Evolutionary conservation across 225 moss, liverwort and hornwort species (phyloP).

Genomic region (Marchantia paleacea): DNA sequence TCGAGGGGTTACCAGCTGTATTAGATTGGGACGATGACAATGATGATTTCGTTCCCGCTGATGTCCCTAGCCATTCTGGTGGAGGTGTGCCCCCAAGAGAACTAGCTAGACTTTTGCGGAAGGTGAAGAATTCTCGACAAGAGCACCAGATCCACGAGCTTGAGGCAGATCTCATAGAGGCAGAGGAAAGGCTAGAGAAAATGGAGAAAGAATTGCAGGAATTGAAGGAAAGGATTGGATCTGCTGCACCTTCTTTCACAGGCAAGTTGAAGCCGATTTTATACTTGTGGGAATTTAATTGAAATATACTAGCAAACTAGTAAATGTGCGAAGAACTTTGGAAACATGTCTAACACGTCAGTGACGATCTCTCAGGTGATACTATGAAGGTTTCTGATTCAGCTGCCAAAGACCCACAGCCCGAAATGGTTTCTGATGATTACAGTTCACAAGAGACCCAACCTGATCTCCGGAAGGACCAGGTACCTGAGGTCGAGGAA

Average conservation of each 20-base stretch:
- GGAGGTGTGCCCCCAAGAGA: slow-evolving; percentile 54
- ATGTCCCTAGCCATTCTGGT: slow-evolving; percentile 27
- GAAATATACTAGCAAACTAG: neutral
- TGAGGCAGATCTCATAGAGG: slow-evolving; percentile 52
- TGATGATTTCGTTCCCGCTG: slow-evolving; percentile 50
- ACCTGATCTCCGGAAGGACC: slow-evolving; percentile 8
- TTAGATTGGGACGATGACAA: slow-evolving; percentile 55
- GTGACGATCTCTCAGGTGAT: slow-evolving; percentile 10
- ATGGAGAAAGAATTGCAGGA: slow-evolving; percentile 54
- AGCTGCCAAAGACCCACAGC: neutral
- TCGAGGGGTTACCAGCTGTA: slow-evolving; percentile 48
- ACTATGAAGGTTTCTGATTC: neutral
- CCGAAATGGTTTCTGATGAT: slow-evolving; percentile 1
- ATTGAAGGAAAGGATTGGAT: slow-evolving; percentile 25
- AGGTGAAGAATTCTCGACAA: slow-evolving; percentile 47
- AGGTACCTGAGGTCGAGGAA: slow-evolving; percentile 17
- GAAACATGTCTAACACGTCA: neutral
- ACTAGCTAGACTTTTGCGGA: slow-evolving; percentile 48
- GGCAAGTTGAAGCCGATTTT: slow-evolving; percentile 18
- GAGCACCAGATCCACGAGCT: slow-evolving; percentile 47
- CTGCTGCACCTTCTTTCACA: slow-evolving; percentile 17
- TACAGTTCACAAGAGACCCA: slow-evolving; percentile 1
- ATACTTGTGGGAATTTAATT: neutral
- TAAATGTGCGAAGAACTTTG: neutral
- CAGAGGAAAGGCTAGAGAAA: slow-evolving; percentile 41